Percentiles rank a stretch among this genome's conserved stretches.
Evolutionary conservation across 768 basidiomycete species (phyloP).

Genomic region (Galerina sulciceps): DNA sequence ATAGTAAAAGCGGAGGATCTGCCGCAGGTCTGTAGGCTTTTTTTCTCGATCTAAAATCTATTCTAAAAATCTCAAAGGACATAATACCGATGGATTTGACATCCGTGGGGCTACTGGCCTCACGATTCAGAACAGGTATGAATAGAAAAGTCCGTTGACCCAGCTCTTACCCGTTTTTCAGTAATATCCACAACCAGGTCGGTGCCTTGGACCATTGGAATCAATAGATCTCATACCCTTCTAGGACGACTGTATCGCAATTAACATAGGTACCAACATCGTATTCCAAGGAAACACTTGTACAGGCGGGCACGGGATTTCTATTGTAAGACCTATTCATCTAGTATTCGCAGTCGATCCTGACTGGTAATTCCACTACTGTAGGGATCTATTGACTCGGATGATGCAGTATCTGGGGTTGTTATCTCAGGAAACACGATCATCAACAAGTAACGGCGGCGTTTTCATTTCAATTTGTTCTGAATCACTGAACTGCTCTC

Average conservation of each 20-base stretch:
- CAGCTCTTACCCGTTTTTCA: slow-evolving; percentile 5
- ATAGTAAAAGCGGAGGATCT: slow-evolving; percentile 49
- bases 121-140: slow-evolving; percentile 46
- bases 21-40: slow-evolving; percentile 38
- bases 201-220: slow-evolving; percentile 24
- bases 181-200: slow-evolving; percentile 40
- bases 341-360: not conserved
- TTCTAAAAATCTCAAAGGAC: slow-evolving; percentile 25
- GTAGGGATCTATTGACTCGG: slow-evolving; percentile 59
- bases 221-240: not conserved
- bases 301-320: slow-evolving; percentile 66
- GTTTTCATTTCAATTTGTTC: not conserved
- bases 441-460: slow-evolving; percentile 49
- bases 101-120: slow-evolving; percentile 35
- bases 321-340: slow-evolving; percentile 39
- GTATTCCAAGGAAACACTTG: slow-evolving; percentile 57
- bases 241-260: slow-evolving; percentile 69
- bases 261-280: slow-evolving; percentile 47
- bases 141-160: too few relatives aligned
- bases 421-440: slow-evolving; percentile 56
- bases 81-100: slow-evolving; percentile 60
- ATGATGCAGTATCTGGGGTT: slow-evolving; percentile 49
- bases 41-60: not conserved
- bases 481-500: not conserved
- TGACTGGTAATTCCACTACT: not conserved